Conservation (phyloP, 345 rosid genomes). For the Citrus trifoliata region DNA sequence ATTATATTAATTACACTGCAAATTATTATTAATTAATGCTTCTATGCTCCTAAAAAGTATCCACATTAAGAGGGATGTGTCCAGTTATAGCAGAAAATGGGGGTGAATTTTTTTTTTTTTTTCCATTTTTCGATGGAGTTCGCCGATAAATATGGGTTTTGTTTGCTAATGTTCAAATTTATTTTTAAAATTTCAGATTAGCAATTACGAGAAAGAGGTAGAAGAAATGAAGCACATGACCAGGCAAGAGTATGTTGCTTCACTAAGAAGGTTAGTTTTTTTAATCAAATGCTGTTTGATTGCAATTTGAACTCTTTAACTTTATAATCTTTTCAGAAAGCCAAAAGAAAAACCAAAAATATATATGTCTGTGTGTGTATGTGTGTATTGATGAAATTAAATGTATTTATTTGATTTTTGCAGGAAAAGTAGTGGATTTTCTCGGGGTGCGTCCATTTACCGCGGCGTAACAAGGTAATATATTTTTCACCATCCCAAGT, state of each 20-base stretch:
- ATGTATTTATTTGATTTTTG: neutral
- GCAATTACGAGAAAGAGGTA: conserved; percentile 75
- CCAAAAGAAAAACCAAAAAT: neutral
- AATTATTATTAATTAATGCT: neutral
- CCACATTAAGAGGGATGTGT: conserved; percentile 27
- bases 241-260: conserved; percentile 86
- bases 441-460: conserved; percentile 94
- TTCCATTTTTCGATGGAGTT: neutral
- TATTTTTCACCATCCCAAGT: neutral
- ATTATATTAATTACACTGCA: neutral
- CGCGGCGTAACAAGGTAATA: conserved; percentile 89
- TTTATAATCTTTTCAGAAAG: neutral
- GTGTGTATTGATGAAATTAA: conserved; percentile 5
- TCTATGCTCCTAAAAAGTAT: conserved; percentile 22
- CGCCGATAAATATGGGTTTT: conserved; percentile 12
- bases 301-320: neutral
- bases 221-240: conserved; percentile 99
- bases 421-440: conserved; percentile 98
- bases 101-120: neutral
- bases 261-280: conserved; percentile 68
- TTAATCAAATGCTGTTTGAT: neutral
- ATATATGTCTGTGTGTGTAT: too few relatives aligned
- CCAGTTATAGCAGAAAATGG: neutral
- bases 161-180: neutral
- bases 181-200: conserved; percentile 41